These are phyloP conservation scores for Ceratobasidium sp. DNA, from an alignment of 1,284 basidiomycete species.

Conservation along the genomic window DNA sequence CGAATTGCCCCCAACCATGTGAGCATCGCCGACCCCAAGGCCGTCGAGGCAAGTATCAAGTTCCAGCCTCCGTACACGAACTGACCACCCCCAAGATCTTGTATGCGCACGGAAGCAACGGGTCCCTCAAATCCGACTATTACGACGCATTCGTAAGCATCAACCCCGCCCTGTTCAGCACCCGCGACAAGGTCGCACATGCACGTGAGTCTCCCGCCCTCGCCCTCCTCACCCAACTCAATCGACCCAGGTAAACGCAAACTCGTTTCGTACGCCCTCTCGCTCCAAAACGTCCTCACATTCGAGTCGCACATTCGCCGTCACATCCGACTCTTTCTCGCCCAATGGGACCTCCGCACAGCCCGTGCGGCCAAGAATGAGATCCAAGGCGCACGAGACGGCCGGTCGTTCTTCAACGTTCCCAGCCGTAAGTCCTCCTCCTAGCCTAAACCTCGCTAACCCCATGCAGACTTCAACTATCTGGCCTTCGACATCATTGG, in stretches of 20 bases:
- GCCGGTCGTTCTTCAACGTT: not conserved
- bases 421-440: constrained; percentile 1
- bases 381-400: not conserved
- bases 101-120: constrained; percentile 5
- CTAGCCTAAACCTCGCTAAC: not conserved
- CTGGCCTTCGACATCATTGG: no score
- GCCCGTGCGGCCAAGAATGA: constrained; percentile 50
- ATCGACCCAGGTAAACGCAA: not conserved
- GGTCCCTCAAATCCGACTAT: not conserved
- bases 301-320: not conserved
- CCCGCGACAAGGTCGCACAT: not conserved
- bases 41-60: constrained; percentile 59
- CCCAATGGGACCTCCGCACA: not conserved
- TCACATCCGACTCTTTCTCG: not conserved
- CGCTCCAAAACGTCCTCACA: not conserved
- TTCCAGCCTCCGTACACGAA: not conserved
- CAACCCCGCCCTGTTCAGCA: not conserved
- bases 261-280: not conserved
- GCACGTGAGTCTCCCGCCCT: not conserved
- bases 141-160: constrained; percentile 2
- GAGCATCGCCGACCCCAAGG: constrained; percentile 81
- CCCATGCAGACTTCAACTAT: constrained; percentile 51
- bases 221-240: not conserved
- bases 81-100: not conserved
- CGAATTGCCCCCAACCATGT: constrained; percentile 87